Base-by-base conservation (phyloP, 257 asterid genomes). In the Fraxinus anomala region DNA sequence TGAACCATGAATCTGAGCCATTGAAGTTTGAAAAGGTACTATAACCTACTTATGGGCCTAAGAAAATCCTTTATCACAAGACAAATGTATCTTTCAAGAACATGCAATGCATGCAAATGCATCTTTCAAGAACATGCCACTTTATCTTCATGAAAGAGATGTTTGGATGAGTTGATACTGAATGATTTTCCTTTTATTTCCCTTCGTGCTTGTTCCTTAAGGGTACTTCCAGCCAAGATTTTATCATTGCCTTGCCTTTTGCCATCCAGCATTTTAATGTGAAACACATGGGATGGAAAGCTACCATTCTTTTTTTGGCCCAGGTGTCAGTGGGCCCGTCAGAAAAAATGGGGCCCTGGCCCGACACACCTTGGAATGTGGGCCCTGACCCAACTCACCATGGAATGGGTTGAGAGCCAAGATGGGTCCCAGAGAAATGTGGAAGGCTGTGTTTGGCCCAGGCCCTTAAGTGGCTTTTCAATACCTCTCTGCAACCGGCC, bases 21-120 rank as follows among this genome's bases (percentile, higher is more conserved):
- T 76, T 72, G 73, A 75, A 73, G 74, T 78, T 78, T 75, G 83
- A 70, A 71, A 76, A 80, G 44, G 73, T 59, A 69, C 69, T 69
- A 75, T 72, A 77, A 81, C 80, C 80, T 74, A 77, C 83, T 37
- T 10, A 87, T 82, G 89, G 92, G 89, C 74, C 88, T 66, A 30
- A 70, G 72, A 67, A 67, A 34, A 71, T 77, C 81, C 81, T 81
- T 28, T 31, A 77, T 84, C 84, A 89, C 89, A 85, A 74, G 85
- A 40, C 37, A 40, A 74, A 81, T 74, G 82, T 73, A 79, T 67
- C 85, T 84, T 77, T 87, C 85, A 87, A 68, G 82, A 85, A 84
- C 90, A 81, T 82, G 91, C 80, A 81, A 63, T 73, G 83, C 78
- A 73, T 78, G 78, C 76, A 40, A 74, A 81, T 74, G 82, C 70